Evolutionary conservation across 805 yeast genomes (phyloP).

Genomic region (Pichia insulana): DNA sequence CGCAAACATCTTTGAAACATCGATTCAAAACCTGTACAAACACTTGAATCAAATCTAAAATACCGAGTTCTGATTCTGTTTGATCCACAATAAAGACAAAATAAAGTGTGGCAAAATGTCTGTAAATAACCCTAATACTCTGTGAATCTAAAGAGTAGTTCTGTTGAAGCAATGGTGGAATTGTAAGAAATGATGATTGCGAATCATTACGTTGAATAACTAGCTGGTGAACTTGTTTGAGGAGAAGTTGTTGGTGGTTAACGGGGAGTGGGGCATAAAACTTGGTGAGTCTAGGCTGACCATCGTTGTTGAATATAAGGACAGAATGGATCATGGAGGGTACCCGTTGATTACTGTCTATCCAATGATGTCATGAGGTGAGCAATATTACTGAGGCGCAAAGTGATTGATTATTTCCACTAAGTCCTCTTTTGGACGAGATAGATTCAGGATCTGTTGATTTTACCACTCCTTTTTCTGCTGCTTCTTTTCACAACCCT

Average conservation of each 20-base stretch:
- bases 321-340: slow-evolving; percentile 22
- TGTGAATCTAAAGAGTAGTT: slow-evolving; percentile 40
- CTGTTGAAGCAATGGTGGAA: slow-evolving; percentile 56
- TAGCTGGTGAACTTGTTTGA: slow-evolving; percentile 74
- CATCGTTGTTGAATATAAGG: slow-evolving; percentile 61
- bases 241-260: slow-evolving; percentile 67
- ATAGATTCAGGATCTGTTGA: too few species aligned
- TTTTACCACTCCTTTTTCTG: too few species aligned
- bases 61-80: slow-evolving; percentile 91
- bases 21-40: slow-evolving; percentile 91
- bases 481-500: too few species aligned
- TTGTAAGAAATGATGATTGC: slow-evolving; percentile 84
- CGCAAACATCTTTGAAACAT: slow-evolving; percentile 92
- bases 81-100: slow-evolving; percentile 94
- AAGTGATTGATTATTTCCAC: too few species aligned
- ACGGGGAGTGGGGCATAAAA: slow-evolving; percentile 89
- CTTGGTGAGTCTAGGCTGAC: slow-evolving; percentile 80
- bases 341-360: neutral
- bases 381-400: too few species aligned
- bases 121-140: slow-evolving; percentile 80
- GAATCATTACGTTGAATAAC: slow-evolving; percentile 61
- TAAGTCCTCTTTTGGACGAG: too few species aligned
- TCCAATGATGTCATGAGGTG: neutral
- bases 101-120: slow-evolving; percentile 92
- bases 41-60: slow-evolving; percentile 87